phyloP scores from a whole-genome alignment of 2,329 filamentous ascomycete species.

The Xylariales sp. region DNA sequence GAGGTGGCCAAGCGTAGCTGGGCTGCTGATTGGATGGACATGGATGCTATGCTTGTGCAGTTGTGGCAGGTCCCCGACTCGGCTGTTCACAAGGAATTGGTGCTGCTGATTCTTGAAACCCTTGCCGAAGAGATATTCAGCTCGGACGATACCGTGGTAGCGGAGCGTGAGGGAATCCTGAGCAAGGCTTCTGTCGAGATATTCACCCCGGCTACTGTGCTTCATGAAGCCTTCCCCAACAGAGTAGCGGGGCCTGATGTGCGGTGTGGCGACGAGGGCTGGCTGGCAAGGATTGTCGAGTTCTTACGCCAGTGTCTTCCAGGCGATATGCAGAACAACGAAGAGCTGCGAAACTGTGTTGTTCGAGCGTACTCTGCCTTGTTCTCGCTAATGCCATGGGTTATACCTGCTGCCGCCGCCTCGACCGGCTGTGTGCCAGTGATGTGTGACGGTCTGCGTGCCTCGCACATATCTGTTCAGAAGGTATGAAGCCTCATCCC shows the following conservation, averaged over 20 bases:
- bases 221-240: conserved; percentile 71
- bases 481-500: no score
- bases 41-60: conserved; percentile 79
- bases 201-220: conserved; percentile 74
- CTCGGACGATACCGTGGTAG: conserved; percentile 81
- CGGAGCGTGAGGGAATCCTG: conserved; percentile 75
- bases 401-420: conserved; percentile 76
- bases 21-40: conserved; percentile 89
- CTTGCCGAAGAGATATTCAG: conserved; percentile 93
- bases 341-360: conserved; percentile 65
- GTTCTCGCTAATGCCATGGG: conserved; percentile 79
- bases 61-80: conserved; percentile 72
- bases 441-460: conserved; percentile 68
- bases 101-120: conserved; percentile 83
- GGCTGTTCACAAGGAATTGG: conserved; percentile 72
- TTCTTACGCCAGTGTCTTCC: conserved; percentile 71
- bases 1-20: conserved; percentile 91
- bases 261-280: conserved; percentile 77
- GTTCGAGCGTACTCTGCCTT: conserved; percentile 74
- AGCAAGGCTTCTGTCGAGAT: conserved; percentile 92
- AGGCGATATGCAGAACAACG: conserved; percentile 59
- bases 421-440: conserved; percentile 65
- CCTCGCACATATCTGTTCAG: conserved; percentile 66
- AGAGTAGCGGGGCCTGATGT: conserved; percentile 65
- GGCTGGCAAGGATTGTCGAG: conserved; percentile 72